Base-by-base conservation (phyloP, 73 alveolate species). In the Stentor coeruleus region DNA sequence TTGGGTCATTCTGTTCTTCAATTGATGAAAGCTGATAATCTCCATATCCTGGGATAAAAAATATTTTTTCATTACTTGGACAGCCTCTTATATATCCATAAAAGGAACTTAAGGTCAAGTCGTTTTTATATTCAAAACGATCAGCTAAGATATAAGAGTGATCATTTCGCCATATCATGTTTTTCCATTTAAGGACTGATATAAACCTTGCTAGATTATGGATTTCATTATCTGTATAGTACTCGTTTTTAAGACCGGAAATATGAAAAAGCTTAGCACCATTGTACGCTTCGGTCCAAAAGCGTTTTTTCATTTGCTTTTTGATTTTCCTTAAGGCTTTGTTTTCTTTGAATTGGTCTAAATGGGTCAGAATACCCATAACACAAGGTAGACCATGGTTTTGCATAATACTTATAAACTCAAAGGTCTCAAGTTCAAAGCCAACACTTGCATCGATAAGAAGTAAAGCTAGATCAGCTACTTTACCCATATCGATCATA, bases 371-470 rank as follows among this genome's bases (percentile, higher is more conserved):
- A 33, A 98, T 98, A 20, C 99, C 99, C 96, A 97, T 90, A 35
- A 95, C 97, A 75, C 93, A 87, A 35, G 99, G 98, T 89, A 96
- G 90, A 20, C 99, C 99, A 85, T 97, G 99, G 93, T 93, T 94
- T 59, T 87, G 93, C 77, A 87, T 26, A 42, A 87, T 76, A 74
- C 76, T 82, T 79, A 98, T 89, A 90, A 97, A 98, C 93, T 98
- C 99, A 82, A 98, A 98, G 40, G 99, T 98, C 87, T 97, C 99
- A 98, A 98, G 96, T 88, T 98, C 99, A 93, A 97, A 97, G 26
- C 99, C 99, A 57, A 96, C 93, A 73, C 98, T 86, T 1, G 99
- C 99, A 88, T 98, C 99, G 49, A 98, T 92, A 79, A 98, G 83
- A 38, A 96, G 85, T 83, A 98, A 85, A 49, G 99, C 99, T 15